Base-by-base conservation (phyloP, 176 grass and related monocot species). In the Elymus sibiricus region DNA sequence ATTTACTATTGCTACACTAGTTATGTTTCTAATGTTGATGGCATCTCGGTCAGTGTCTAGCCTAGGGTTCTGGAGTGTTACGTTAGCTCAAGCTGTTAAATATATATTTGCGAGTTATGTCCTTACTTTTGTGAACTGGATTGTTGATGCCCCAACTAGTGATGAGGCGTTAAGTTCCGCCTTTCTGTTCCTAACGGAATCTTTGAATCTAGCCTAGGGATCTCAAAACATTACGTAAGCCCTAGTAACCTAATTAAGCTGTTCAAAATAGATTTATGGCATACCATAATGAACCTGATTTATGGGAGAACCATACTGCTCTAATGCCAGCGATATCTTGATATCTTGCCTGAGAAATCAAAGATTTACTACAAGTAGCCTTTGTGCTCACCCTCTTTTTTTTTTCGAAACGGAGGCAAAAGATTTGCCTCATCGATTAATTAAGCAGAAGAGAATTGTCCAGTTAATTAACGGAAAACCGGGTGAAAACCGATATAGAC, bases 41-140 rank as follows among this genome's bases (percentile, higher is more conserved):
- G 55, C 40, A 46, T 65, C 25, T 43, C 16, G 24, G 9, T 44
- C n/a, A 56, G 6, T 64, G 21, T 55, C 22, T 77, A 67, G 9
- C 61, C 74, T 59, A 59, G 75, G 75, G 74, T 55, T 86, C 26
- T 61, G 8, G n/a, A 40, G 8, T 5, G n/a, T 34, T 72, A 35
- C 14, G 4, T 51, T 81, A 49, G 67, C 55, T 74, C 56, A 37
- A 73, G 56, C 4, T 80, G 66, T 79, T 72, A 86, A 61, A 79
- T 71, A 15, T 25, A 61, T 72, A 6, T 34, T 63, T 46, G 66
- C 9, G 28, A 86, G 38, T 86, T 79, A 61, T 62, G 17, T 1
- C 5, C 25, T 56, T 62, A 62, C 39, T 40, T 26, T 62, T n/a
- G 51, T 46, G 25, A 78, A 26, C 40, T 5, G 12, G 35, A 70